phyloP scores from a whole-genome alignment of 257 asterid species.

The Solanum tarapatanum region DNA sequence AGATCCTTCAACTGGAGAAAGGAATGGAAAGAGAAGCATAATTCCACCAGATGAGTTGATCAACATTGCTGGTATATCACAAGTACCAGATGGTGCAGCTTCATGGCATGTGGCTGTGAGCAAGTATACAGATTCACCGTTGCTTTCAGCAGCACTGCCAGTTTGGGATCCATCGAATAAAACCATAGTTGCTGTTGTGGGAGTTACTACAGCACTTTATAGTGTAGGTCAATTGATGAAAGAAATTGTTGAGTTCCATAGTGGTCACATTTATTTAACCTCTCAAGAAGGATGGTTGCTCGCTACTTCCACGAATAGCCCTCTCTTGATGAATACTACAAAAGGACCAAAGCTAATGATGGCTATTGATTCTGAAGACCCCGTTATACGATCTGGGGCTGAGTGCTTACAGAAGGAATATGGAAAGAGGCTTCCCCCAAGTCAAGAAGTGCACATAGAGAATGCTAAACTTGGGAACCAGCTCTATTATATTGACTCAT shows the following conservation, averaged over 20 bases:
- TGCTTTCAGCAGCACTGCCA: slow-evolving; percentile 89
- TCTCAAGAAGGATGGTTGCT: slow-evolving; percentile 93
- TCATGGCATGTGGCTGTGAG: slow-evolving; percentile 94
- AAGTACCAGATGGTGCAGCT: slow-evolving; percentile 85
- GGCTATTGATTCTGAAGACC: slow-evolving; percentile 65
- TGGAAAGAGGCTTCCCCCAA: slow-evolving; percentile 46
- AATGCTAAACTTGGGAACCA: slow-evolving; percentile 58
- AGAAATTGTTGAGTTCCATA: slow-evolving; percentile 79
- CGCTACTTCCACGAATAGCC: slow-evolving; percentile 71
- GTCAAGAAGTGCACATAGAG: slow-evolving; percentile 76
- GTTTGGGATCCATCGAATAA: slow-evolving; percentile 63
- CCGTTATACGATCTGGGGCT: slow-evolving; percentile 67
- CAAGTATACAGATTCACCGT: slow-evolving; percentile 68
- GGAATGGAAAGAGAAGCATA: slow-evolving; percentile 38
- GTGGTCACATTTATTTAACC: slow-evolving; percentile 82
- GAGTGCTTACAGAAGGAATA: slow-evolving; percentile 46
- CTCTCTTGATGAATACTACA: slow-evolving; percentile 53
- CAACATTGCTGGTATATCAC: slow-evolving; percentile 85
- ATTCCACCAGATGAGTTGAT: slow-evolving; percentile 76
- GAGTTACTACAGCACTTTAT: slow-evolving; percentile 80
- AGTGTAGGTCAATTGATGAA: slow-evolving; percentile 90
- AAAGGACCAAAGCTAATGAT: slow-evolving; percentile 60
- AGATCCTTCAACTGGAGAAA: slow-evolving; percentile 63
- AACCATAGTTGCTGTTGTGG: slow-evolving; percentile 84
- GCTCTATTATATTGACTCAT: slow-evolving; percentile 70